Evolutionary conservation across 2,329 filamentous ascomycete genomes (phyloP).

Genomic region (Claviceps maximensis): DNA sequence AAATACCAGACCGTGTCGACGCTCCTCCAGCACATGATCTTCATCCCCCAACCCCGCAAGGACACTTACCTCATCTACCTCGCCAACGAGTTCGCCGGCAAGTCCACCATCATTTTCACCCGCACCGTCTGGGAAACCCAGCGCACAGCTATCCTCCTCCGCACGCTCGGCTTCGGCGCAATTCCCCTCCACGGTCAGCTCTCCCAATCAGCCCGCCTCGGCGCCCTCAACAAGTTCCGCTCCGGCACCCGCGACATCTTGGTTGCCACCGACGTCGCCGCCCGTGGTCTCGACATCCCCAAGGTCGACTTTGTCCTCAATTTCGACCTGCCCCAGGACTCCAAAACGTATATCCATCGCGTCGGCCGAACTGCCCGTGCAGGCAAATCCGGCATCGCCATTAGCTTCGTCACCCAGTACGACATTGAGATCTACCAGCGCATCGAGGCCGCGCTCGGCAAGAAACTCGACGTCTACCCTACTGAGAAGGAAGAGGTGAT

Average conservation of each 20-base stretch:
- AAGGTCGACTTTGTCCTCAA: conserved; percentile 83
- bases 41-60: conserved; percentile 77
- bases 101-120: conserved; percentile 80
- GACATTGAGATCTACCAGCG: conserved; percentile 69
- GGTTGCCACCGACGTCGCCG: conserved; percentile 87
- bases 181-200: conserved; percentile 90
- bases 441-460: conserved; percentile 72
- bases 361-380: conserved; percentile 81
- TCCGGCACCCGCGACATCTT: conserved; percentile 70
- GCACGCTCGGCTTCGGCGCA: conserved; percentile 74
- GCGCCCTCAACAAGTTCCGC: conserved; percentile 83
- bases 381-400: conserved; percentile 69
- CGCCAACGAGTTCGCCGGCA: conserved; percentile 74
- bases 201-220: conserved; percentile 73
- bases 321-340: conserved; percentile 70
- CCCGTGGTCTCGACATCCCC: conserved; percentile 83
- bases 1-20: conserved; percentile 89
- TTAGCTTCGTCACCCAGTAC: conserved; percentile 77
- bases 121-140: conserved; percentile 87
- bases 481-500: conserved; percentile 73
- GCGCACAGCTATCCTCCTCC: conserved; percentile 68
- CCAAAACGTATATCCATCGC: conserved; percentile 82
- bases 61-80: conserved; percentile 82
- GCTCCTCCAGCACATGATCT: conserved; percentile 72
- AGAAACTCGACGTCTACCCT: conserved; percentile 57